phyloP scores from a whole-genome alignment of 2,329 filamentous ascomycete species.

The Aschersonia sp. region DNA sequence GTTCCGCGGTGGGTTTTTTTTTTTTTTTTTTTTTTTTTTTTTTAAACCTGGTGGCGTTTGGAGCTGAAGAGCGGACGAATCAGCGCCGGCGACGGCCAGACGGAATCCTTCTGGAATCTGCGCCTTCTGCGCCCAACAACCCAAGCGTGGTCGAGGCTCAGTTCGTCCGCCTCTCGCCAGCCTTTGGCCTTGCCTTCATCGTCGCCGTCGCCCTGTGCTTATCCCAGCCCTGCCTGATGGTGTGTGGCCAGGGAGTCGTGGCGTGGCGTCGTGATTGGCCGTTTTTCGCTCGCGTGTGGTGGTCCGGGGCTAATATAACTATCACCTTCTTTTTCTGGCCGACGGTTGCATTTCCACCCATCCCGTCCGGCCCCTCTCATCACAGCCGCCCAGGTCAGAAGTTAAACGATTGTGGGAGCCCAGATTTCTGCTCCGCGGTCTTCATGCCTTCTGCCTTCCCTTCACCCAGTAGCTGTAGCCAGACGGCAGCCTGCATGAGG shows the following conservation, averaged over 20 bases:
- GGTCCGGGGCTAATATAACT: slow-evolving; percentile 1
- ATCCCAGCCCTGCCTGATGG: slow-evolving; percentile 1
- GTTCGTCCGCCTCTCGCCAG: background rate
- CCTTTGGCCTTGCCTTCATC: background rate
- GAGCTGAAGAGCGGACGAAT: slow-evolving; percentile 1
- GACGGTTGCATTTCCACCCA: slow-evolving; percentile 3
- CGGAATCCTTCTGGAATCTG: slow-evolving; percentile 6
- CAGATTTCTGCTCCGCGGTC: slow-evolving; percentile 1
- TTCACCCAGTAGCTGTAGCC: slow-evolving; percentile 1
- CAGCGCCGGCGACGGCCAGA: background rate
- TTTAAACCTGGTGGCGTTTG: background rate
- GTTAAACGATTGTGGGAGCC: slow-evolving; percentile 1
- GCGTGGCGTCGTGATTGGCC: slow-evolving; percentile 5
- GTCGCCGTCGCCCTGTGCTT: background rate
- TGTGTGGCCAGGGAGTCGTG: slow-evolving; percentile 1
- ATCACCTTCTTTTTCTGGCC: slow-evolving; percentile 7
- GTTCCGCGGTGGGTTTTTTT: too few species aligned
- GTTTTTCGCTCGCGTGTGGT: slow-evolving; percentile 2
- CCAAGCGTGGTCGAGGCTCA: background rate
- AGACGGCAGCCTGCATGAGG: slow-evolving; percentile 2
- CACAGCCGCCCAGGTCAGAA: slow-evolving; percentile 1
- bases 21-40: too few species aligned
- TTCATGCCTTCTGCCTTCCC: background rate
- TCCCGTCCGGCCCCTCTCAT: slow-evolving; percentile 1
- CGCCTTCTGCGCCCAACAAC: background rate